These are phyloP conservation scores for Aspergillus campestris DNA, from an alignment of 495 filamentous ascomycete genomes.

Conservation along the genomic window DNA sequence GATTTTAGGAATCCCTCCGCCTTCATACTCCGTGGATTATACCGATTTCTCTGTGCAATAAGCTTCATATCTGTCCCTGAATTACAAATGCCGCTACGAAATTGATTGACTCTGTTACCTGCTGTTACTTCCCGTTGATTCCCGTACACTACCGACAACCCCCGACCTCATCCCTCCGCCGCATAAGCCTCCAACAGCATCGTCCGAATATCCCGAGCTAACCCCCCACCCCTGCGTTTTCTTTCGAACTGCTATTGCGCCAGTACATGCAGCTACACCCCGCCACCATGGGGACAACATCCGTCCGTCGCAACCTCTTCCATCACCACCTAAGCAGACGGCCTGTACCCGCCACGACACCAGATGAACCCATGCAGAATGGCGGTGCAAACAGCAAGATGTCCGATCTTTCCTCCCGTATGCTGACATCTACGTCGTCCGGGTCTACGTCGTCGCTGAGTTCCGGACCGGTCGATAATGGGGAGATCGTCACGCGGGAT, in stretches of 20 bases:
- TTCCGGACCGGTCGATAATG: constrained; percentile 36
- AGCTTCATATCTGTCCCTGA: too few species aligned
- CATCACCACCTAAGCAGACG: constrained; percentile 61
- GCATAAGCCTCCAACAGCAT: too few species aligned
- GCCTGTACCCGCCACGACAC: constrained; percentile 41
- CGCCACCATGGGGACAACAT: constrained; percentile 23
- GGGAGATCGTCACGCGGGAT: constrained; percentile 70
- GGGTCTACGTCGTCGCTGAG: constrained; percentile 27
- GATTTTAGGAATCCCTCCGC: too few species aligned
- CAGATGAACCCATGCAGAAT: constrained; percentile 11
- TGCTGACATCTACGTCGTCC: constrained; percentile 29
- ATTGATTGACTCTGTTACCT: too few species aligned
- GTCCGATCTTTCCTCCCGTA: constrained; percentile 23
- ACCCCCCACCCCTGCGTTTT: background rate
- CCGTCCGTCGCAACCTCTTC: constrained; percentile 67
- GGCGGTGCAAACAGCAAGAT: constrained; percentile 7
- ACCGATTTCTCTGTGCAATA: too few species aligned
- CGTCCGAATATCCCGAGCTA: background rate
- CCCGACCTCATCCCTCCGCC: background rate
- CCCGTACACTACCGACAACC: too few species aligned
- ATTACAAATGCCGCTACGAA: too few species aligned
- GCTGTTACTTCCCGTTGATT: too few species aligned
- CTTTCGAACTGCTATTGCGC: background rate
- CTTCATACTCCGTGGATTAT: too few species aligned
- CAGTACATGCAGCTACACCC: too few species aligned